Evolutionary conservation across 176 grass and related monocot genomes (phyloP).

Genomic region (Aegilops sharonensis): DNA sequence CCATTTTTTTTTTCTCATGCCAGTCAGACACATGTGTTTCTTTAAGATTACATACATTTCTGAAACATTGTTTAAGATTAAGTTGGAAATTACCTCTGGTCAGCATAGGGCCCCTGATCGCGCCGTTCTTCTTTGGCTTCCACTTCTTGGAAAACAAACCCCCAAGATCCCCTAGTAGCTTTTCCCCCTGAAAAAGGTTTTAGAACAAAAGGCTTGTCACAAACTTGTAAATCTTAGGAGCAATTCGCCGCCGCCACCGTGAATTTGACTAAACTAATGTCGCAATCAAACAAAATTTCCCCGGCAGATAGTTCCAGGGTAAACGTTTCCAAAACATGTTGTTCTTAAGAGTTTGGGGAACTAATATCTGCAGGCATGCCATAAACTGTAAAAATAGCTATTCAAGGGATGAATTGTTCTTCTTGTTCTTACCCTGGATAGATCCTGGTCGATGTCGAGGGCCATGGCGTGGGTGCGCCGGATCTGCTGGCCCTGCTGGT

Average conservation of each 20-base stretch:
- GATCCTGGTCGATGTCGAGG: conserved; percentile 86
- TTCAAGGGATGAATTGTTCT: too few species aligned
- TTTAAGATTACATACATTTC: not conserved
- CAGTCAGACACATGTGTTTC: not conserved
- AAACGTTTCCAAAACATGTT: not conserved
- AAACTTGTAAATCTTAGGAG: not conserved
- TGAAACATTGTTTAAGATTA: not conserved
- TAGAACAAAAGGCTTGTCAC: not conserved
- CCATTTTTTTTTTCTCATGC: not conserved
- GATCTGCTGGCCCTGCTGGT: conserved; percentile 91
- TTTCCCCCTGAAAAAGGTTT: conserved; percentile 55
- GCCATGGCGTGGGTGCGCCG: conserved; percentile 66
- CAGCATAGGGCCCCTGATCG: conserved; percentile 72
- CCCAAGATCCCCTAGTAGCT: conserved; percentile 79
- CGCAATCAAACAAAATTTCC: not conserved
- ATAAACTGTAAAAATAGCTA: too few species aligned
- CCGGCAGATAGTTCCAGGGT: not conserved
- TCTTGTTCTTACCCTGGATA: conserved; percentile 83
- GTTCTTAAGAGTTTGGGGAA: too few species aligned
- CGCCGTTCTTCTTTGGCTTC: conserved; percentile 68
- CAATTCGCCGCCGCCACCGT: not conserved
- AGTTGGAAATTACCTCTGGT: conserved; percentile 48
- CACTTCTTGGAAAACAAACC: conserved; percentile 91
- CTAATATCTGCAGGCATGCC: not conserved
- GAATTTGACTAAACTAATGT: not conserved